phyloP scores from a whole-genome alignment of 2,329 filamentous ascomycete genomes.

The Leptographium flavum region DNA sequence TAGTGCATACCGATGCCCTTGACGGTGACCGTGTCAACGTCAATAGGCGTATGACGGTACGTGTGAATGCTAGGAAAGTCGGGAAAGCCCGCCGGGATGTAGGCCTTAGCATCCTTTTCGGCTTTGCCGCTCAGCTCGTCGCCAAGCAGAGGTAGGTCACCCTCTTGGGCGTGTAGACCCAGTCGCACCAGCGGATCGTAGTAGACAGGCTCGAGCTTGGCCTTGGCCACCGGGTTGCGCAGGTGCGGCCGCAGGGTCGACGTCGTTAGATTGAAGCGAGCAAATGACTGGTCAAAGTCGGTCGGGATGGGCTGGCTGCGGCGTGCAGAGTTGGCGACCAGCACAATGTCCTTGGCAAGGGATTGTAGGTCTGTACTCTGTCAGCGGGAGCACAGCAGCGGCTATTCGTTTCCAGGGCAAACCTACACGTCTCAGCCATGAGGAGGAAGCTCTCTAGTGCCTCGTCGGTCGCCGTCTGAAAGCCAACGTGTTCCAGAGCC shows the following conservation, averaged over 20 bases:
- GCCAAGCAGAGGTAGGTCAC: constrained; percentile 30
- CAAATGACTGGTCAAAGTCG: constrained; percentile 42
- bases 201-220: constrained; percentile 24
- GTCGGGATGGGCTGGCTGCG: constrained; percentile 37
- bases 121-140: constrained; percentile 41
- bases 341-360: constrained; percentile 33
- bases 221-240: constrained; percentile 32
- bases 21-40: constrained; percentile 19
- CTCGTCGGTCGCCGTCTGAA: constrained; percentile 36
- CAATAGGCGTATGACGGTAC: constrained; percentile 43
- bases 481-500: constrained; percentile 43
- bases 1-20: constrained; percentile 13
- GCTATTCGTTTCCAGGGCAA: neutral
- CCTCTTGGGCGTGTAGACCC: constrained; percentile 9
- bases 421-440: constrained; percentile 43
- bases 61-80: constrained; percentile 51
- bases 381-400: neutral
- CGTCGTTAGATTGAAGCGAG: constrained; percentile 35
- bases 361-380: constrained; percentile 29
- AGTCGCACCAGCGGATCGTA: constrained; percentile 16
- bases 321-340: constrained; percentile 31
- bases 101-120: constrained; percentile 39
- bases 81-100: constrained; percentile 45
- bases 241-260: constrained; percentile 41
- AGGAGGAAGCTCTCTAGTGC: constrained; percentile 44